A percentile compares a stretch with the other conserved stretches of the same genome.
Conservation (phyloP, 2,329 filamentous ascomycete species). For the Alternaria ethzedia region DNA sequence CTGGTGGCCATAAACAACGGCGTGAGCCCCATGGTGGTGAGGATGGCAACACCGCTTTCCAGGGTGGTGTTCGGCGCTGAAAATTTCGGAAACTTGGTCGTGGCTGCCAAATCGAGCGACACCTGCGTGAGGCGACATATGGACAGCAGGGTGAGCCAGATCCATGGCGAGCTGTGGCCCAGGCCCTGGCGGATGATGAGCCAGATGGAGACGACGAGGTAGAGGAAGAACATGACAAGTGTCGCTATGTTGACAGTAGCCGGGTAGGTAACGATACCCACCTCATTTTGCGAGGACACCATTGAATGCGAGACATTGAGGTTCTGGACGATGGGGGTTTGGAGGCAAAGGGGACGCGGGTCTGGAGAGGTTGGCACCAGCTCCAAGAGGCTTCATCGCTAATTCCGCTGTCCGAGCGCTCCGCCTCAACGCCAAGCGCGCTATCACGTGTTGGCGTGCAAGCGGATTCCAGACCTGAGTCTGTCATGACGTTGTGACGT, state of each 20-base stretch:
- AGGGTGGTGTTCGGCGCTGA: conserved; percentile 35
- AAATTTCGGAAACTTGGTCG: conserved; percentile 30
- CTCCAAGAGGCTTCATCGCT: conserved; percentile 5
- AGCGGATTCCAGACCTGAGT: neutral
- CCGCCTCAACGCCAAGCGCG: conserved; percentile 13
- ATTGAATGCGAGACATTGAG: conserved; percentile 32
- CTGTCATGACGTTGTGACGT: conserved; percentile 2
- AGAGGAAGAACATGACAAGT: conserved; percentile 42
- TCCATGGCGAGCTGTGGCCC: conserved; percentile 43
- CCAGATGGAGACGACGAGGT: conserved; percentile 36
- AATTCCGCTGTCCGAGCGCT: conserved; percentile 15
- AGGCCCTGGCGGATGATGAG: conserved; percentile 41
- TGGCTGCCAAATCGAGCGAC: conserved; percentile 44
- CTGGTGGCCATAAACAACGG: conserved; percentile 46
- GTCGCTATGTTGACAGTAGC: conserved; percentile 44
- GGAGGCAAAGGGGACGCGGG: neutral
- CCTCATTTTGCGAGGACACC: conserved; percentile 10
- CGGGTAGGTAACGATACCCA: conserved; percentile 23
- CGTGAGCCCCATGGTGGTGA: conserved; percentile 45
- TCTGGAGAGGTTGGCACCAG: neutral
- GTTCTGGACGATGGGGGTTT: conserved; percentile 1
- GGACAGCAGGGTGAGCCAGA: conserved; percentile 39
- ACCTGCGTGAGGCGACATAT: conserved; percentile 45
- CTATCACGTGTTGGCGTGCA: conserved; percentile 8
- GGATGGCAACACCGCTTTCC: conserved; percentile 43